phyloP scores from a whole-genome alignment of 495 filamentous ascomycete species.

The Aspergillus wentii region DNA sequence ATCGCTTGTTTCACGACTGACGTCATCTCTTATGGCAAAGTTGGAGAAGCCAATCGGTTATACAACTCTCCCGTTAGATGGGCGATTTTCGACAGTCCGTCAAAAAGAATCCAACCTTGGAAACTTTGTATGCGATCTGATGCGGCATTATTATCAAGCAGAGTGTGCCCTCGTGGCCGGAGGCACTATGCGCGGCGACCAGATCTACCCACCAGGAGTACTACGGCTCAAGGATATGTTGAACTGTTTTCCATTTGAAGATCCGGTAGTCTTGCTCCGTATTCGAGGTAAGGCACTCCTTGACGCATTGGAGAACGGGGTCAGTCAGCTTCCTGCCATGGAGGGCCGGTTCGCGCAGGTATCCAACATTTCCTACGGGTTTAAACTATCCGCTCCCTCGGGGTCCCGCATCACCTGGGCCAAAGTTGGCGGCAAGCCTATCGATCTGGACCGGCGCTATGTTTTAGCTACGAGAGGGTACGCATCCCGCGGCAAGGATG shows the following conservation, averaged over 20 bases:
- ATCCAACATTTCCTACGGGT: constrained; percentile 70
- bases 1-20: constrained; percentile 60
- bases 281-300: constrained; percentile 61
- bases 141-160: constrained; percentile 72
- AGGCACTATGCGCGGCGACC: constrained; percentile 86
- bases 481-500: constrained; percentile 85
- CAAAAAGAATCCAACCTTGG: constrained; percentile 74
- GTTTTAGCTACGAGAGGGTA: constrained; percentile 73
- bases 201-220: constrained; percentile 78
- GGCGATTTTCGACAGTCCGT: constrained; percentile 78
- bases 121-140: constrained; percentile 88
- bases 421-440: constrained; percentile 51
- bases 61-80: constrained; percentile 74
- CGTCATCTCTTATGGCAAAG: constrained; percentile 63
- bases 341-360: constrained; percentile 76
- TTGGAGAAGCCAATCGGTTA: constrained; percentile 81
- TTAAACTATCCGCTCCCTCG: constrained; percentile 52
- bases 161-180: constrained; percentile 83
- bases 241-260: constrained; percentile 87
- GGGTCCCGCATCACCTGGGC: constrained; percentile 60
- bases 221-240: constrained; percentile 70
- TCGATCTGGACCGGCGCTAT: constrained; percentile 59
- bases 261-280: constrained; percentile 75
- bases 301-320: constrained; percentile 76
- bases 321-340: constrained; percentile 73